phyloP scores from a whole-genome alignment of 2,329 filamentous ascomycete species.

The Escovopsis sp. region DNA sequence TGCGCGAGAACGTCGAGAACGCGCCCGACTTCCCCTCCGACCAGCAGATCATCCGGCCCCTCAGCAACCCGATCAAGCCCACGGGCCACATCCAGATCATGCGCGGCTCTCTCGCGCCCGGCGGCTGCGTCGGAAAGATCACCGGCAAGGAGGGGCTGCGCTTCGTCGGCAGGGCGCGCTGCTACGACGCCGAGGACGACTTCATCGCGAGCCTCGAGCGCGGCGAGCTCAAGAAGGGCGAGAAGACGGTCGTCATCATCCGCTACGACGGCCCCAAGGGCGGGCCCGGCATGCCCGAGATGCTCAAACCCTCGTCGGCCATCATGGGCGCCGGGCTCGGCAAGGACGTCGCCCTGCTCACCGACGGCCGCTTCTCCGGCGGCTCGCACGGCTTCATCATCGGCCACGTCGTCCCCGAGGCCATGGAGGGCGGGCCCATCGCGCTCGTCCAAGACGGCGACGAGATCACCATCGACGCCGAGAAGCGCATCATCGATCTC shows the following conservation, averaged over 20 bases:
- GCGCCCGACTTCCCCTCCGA: constrained; percentile 60
- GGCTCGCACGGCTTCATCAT: constrained; percentile 79
- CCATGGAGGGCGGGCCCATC: constrained; percentile 73
- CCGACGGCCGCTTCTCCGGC: constrained; percentile 64
- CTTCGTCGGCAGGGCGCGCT: constrained; percentile 67
- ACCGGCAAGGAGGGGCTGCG: constrained; percentile 82
- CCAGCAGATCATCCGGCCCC: constrained; percentile 67
- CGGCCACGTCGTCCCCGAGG: constrained; percentile 77
- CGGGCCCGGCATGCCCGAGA: constrained; percentile 89
- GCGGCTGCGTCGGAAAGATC: constrained; percentile 83
- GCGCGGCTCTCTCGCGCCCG: constrained; percentile 69
- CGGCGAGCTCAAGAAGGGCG: constrained; percentile 66
- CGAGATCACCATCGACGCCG: constrained; percentile 67
- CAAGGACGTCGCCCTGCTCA: constrained; percentile 59
- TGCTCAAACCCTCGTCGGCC: constrained; percentile 81
- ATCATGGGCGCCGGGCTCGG: constrained; percentile 84
- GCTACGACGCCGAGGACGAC: constrained; percentile 72
- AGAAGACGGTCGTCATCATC: constrained; percentile 83
- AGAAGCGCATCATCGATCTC: constrained; percentile 54
- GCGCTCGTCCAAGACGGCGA: constrained; percentile 72
- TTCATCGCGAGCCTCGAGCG: constrained; percentile 65
- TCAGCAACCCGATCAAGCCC: constrained; percentile 72
- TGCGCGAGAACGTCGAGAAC: constrained; percentile 71
- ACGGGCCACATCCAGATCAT: constrained; percentile 85
- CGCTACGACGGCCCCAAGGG: constrained; percentile 90